A percentile compares a stretch with the other conserved stretches of the same genome.
Evolutionary conservation across 2,329 filamentous ascomycete genomes (phyloP).

Genomic region (Stachybotrys chlorohalonatus): DNA sequence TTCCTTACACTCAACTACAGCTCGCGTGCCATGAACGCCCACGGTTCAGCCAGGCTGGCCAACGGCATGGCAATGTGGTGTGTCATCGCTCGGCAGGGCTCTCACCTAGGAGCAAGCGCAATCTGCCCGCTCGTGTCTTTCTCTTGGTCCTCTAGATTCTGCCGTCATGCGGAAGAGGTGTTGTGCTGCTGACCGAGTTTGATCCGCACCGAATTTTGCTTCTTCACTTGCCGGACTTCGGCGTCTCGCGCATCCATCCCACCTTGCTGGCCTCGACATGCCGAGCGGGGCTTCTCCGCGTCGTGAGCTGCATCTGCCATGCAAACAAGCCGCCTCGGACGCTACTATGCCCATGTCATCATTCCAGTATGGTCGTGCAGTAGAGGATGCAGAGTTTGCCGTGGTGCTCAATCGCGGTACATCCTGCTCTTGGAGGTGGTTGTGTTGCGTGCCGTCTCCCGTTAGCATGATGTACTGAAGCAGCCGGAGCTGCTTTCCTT

Average conservation of each 20-base stretch:
- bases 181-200: neutral
- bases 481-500: neutral
- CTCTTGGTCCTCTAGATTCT: too few relatives aligned
- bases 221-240: neutral
- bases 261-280: neutral
- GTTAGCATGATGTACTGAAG: too few relatives aligned
- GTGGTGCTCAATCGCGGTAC: too few relatives aligned
- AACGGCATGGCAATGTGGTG: neutral
- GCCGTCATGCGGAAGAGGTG: neutral
- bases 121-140: too few relatives aligned
- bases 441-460: too few relatives aligned
- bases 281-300: neutral
- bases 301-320: neutral
- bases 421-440: too few relatives aligned
- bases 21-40: neutral
- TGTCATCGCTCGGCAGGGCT: too few relatives aligned
- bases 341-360: neutral
- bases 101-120: too few relatives aligned
- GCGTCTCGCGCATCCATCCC: neutral
- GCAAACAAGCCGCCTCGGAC: neutral
- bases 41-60: neutral
- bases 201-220: neutral
- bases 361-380: too few relatives aligned
- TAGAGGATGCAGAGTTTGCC: too few relatives aligned
- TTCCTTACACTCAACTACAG: conserved; percentile 3